phyloP scores from a whole-genome alignment of 805 yeast genomes.

The Ogataea salicorniae region DNA sequence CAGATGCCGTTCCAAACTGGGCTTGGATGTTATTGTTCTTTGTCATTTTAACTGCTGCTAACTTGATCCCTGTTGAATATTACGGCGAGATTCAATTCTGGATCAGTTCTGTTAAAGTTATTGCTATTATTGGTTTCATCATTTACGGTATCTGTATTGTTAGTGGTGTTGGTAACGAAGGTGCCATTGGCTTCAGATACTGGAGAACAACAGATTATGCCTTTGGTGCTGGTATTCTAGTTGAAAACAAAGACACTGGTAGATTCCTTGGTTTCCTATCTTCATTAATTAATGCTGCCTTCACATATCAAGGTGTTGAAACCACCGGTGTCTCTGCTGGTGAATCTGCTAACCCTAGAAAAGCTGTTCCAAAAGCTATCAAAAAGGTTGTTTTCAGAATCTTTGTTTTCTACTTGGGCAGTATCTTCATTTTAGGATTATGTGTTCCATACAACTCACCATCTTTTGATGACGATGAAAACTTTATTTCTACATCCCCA shows the following conservation, averaged over 20 bases:
- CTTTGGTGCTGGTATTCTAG: slow-evolving; percentile 62
- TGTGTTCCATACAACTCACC: slow-evolving; percentile 66
- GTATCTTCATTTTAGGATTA: slow-evolving; percentile 64
- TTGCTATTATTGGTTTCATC: slow-evolving; percentile 65
- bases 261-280: slow-evolving; percentile 66
- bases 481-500: slow-evolving; percentile 57
- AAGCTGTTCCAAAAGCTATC: slow-evolving; percentile 66
- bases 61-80: slow-evolving; percentile 60
- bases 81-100: slow-evolving; percentile 77
- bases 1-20: slow-evolving; percentile 59
- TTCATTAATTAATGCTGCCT: slow-evolving; percentile 68
- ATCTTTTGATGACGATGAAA: slow-evolving; percentile 32
- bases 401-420: slow-evolving; percentile 56
- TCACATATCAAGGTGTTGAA: slow-evolving; percentile 78
- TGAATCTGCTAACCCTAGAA: slow-evolving; percentile 64
- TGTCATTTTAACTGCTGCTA: slow-evolving; percentile 46
- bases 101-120: slow-evolving; percentile 61
- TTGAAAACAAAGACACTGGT: slow-evolving; percentile 43
- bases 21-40: slow-evolving; percentile 70
- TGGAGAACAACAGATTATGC: slow-evolving; percentile 68
- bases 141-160: slow-evolving; percentile 65
- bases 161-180: slow-evolving; percentile 63
- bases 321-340: slow-evolving; percentile 72
- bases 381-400: slow-evolving; percentile 64
- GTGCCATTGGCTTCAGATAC: slow-evolving; percentile 73